Evolutionary conservation across 2,329 filamentous ascomycete species (phyloP), one percentile per base, ranked within the genome.

Genomic region (Aspergillus candidus): DNA sequence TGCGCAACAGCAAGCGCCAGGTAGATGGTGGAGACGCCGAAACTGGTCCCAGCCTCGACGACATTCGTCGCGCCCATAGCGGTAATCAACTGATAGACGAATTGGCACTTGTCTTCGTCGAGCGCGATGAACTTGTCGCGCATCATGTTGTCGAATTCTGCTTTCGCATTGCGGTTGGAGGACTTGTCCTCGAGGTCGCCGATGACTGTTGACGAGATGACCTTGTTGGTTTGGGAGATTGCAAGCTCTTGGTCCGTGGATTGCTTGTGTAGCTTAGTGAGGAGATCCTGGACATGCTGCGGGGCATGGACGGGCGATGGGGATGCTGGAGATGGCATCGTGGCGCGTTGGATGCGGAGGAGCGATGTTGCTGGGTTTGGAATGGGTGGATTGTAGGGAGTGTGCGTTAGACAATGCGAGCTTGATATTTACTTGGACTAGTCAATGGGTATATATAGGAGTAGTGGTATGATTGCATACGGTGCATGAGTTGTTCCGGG

Each of bases 11-110:
- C 80, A 2, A 82, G 65, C 0, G 79, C 77, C 2, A 83, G 70
- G 47, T 82, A 83, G 35, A 83, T 79, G 0, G 79, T 82, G 44
- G 74, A 79, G 1, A 83, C 72, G 2, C 80, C 80, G 45, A 79
- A 83, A 34, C 72, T 76, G 0, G 80, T 83, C 1, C 79, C 80
- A 0, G 77, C 78, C 55, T 83, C 79, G 32, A 83, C 72, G 15
- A 82, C 63, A 34, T 70, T 71, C 2, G 64, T 66, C 0, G 79
- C 78, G 2, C 71, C 67, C 8, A 62, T 73, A 10, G 71, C 66
- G 3, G 71, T 69, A 3, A 72, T 56, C 0, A 83, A 66, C 13
- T 76, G 72, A 57, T 83, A 82, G 1, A 78, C 62, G 32, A 80
- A 69, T 3, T 72, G 65, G 52, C 72, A 77, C 57, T 83, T 83